Base-by-base conservation (phyloP, 495 filamentous ascomycete species). In the Jackrogersella multiformis region DNA sequence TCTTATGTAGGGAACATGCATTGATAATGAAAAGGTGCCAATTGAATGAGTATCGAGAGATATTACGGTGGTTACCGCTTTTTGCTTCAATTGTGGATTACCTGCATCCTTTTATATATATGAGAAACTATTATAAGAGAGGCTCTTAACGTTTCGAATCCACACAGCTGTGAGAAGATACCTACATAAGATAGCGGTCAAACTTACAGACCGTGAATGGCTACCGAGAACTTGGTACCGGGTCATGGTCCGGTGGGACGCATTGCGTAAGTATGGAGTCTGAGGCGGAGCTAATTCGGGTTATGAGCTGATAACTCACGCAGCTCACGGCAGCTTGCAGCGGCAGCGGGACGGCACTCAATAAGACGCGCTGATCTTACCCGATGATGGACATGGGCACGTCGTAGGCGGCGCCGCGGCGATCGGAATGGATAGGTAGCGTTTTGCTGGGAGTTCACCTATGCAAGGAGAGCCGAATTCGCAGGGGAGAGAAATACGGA, bases 381-480 rank as follows among this genome's bases (percentile, higher is more conserved):
- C 39, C 32, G 49, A 55, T 55, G 49, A 46, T 39, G 10, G 39
- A 32, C 12, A 49, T 49, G 42, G 41, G 28, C 21, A 41, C 60
- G 26, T 62, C 9, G 35, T 35, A 24, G 38, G 38, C 59, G 49
- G 59, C 38, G 48, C 59, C 59, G 55, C 46, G n/a, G 39, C 30
- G 36, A 48, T 45, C 46, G 62, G 62, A 54, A 45, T 54, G 48
- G 26, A 34, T 45, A 30, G 55, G 46, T 46, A 55, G 48, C 53
- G 39, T 45, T 38, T n/a, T 59, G 46, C 28, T 54, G 48, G 60
- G 23, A 36, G 35, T 48, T 45, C 30, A 53, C 30, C 16, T 45
- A 54, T 54, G 55, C 62, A 58, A 46, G 55, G 44, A 42, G 23
- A 46, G 28, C 55, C 48, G 62, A 46, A 53, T n/a, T 66, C 48